Percentiles rank a stretch among this genome's conserved stretches.
Conservation (phyloP, 495 filamentous ascomycete species). For the Tuber melanosporum region DNA sequence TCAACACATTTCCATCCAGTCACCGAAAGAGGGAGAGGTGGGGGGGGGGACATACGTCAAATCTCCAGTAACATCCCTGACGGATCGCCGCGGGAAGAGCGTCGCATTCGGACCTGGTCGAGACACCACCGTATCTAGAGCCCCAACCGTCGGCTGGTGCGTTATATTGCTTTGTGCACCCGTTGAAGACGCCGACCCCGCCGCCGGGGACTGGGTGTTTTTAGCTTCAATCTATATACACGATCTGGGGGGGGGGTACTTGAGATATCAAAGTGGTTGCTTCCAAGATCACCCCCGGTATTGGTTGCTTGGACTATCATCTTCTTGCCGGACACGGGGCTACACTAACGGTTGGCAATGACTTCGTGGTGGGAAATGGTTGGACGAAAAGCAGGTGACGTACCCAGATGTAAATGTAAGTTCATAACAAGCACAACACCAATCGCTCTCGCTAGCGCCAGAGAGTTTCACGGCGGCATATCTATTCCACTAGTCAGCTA, state of each 20-base stretch:
- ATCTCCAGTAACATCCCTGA: constrained; percentile 62
- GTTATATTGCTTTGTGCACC: constrained; percentile 57
- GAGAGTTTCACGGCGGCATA: constrained; percentile 52
- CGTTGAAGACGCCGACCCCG: constrained; percentile 60
- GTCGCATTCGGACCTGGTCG: constrained; percentile 50
- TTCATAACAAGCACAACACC: constrained; percentile 66
- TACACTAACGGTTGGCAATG: constrained; percentile 43
- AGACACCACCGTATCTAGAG: constrained; percentile 57
- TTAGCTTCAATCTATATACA: constrained; percentile 7
- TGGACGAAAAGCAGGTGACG: constrained; percentile 11
- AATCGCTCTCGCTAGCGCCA: constrained; percentile 50
- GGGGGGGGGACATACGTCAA: constrained; percentile 45
- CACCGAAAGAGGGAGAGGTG: background rate
- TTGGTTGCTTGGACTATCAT: constrained; percentile 66
- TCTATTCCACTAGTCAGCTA: background rate
- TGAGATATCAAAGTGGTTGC: constrained; percentile 59
- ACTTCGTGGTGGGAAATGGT: constrained; percentile 19
- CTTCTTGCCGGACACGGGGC: constrained; percentile 52
- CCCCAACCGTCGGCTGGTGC: constrained; percentile 56
- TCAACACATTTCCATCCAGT: background rate
- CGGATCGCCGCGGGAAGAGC: constrained; percentile 53
- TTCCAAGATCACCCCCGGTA: constrained; percentile 54
- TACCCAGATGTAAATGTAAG: constrained; percentile 56
- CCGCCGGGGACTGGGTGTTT: constrained; percentile 52
- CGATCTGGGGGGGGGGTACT: constrained; percentile 10